These are phyloP conservation scores for Ustilaginoidea virens DNA, from an alignment of 2,329 filamentous ascomycete species.

Conservation along the genomic window DNA sequence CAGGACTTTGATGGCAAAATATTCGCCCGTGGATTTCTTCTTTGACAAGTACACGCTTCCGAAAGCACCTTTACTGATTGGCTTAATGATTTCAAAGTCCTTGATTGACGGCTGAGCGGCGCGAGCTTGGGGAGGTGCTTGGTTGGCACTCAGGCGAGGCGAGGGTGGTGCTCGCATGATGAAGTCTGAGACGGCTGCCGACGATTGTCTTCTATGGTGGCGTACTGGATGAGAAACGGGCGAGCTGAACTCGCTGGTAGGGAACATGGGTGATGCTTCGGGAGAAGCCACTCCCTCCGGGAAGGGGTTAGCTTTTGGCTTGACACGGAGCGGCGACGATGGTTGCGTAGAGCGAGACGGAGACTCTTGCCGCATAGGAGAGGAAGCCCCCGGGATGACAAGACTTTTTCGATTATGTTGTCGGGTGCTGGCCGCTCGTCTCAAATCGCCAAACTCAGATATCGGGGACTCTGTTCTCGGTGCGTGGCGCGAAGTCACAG, in stretches of 20 bases:
- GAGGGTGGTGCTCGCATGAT: slow-evolving; percentile 60
- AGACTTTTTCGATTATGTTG: slow-evolving; percentile 80
- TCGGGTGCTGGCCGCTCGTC: slow-evolving; percentile 60
- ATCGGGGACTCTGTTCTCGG: slow-evolving; percentile 77
- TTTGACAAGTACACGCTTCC: slow-evolving; percentile 96
- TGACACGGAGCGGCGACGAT: slow-evolving; percentile 78
- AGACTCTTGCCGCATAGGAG: slow-evolving; percentile 75
- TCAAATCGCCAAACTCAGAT: slow-evolving; percentile 66
- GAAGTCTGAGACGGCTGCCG: slow-evolving; percentile 62
- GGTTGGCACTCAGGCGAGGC: slow-evolving; percentile 62
- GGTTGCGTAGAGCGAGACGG: slow-evolving; percentile 66
- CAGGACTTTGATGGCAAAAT: slow-evolving; percentile 95
- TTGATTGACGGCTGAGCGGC: slow-evolving; percentile 93
- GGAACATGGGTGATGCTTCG: slow-evolving; percentile 76
- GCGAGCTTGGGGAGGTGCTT: slow-evolving; percentile 66
- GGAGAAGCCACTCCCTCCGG: slow-evolving; percentile 63
- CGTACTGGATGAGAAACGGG: slow-evolving; percentile 44
- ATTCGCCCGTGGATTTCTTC: slow-evolving; percentile 96
- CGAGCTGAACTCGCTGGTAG: slow-evolving; percentile 67
- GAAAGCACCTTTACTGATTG: slow-evolving; percentile 96
- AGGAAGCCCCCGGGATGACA: slow-evolving; percentile 63
- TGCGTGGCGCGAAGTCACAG: slow-evolving; percentile 50
- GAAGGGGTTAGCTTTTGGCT: slow-evolving; percentile 51
- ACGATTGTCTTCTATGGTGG: slow-evolving; percentile 82
- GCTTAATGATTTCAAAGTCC: slow-evolving; percentile 98